These are phyloP conservation scores for Neonectria magnoliae DNA, from an alignment of 2,329 filamentous ascomycete species.

Conservation along the genomic window DNA sequence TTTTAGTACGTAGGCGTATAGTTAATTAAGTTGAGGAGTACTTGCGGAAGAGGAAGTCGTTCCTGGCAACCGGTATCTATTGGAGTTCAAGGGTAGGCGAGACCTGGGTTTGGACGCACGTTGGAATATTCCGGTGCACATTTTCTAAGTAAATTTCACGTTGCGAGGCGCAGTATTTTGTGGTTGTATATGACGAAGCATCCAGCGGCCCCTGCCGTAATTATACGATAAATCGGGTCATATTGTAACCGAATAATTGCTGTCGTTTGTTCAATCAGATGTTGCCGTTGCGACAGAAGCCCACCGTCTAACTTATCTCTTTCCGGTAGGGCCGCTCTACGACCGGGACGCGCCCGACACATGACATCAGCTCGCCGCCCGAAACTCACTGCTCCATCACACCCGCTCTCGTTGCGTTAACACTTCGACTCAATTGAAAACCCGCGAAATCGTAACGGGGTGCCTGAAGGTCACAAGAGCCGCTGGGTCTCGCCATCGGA, in stretches of 20 bases:
- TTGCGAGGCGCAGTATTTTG: not conserved
- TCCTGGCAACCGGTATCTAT: not conserved
- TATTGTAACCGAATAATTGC: not conserved
- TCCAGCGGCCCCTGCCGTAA: not conserved
- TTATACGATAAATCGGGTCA: not conserved
- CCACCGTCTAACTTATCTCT: not conserved
- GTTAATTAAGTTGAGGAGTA: not conserved
- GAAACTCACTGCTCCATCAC: conserved; percentile 12
- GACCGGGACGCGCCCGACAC: not conserved
- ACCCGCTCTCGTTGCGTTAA: not conserved
- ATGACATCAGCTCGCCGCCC: conserved; percentile 35
- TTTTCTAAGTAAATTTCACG: not conserved
- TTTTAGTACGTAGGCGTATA: conserved; percentile 28
- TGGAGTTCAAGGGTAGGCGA: not conserved
- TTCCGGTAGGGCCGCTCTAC: conserved; percentile 8
- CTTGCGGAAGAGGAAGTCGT: not conserved
- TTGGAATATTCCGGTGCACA: not conserved
- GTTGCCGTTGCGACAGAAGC: not conserved
- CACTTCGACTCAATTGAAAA: not conserved
- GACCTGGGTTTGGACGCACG: not conserved
- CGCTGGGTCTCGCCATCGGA: conserved; percentile 12
- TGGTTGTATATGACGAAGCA: not conserved
- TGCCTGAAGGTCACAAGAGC: not conserved
- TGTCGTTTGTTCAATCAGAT: not conserved
- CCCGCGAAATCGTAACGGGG: not conserved